These are phyloP conservation scores for Pseudozyma pruni DNA, from an alignment of 1,284 basidiomycete genomes.

Conservation along the genomic window DNA sequence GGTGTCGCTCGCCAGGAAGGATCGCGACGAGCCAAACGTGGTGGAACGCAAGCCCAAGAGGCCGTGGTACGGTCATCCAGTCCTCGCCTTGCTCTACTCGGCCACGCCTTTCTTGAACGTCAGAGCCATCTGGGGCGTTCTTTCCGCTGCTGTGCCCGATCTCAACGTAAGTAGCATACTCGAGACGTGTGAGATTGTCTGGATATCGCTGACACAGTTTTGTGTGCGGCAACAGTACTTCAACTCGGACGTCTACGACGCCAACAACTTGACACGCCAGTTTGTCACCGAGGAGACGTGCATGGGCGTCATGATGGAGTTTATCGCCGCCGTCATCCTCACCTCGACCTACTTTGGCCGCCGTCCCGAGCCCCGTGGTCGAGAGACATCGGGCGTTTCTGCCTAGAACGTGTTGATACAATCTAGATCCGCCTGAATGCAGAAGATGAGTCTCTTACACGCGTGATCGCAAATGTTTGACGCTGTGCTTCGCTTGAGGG, in stretches of 20 bases:
- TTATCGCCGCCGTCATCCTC: slow-evolving; percentile 32
- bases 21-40: not conserved
- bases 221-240: slow-evolving; percentile 15
- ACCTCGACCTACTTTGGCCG: slow-evolving; percentile 23
- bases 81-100: slow-evolving; percentile 25
- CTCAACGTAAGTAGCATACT: slow-evolving; percentile 29
- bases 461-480: no score
- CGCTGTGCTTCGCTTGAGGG: no score
- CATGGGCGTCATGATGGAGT: slow-evolving; percentile 48
- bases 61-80: slow-evolving; percentile 32
- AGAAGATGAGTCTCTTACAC: no score
- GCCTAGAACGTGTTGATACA: no score
- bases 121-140: slow-evolving; percentile 46
- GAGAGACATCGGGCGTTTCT: no score
- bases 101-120: slow-evolving; percentile 46
- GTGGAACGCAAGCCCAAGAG: slow-evolving; percentile 1
- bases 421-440: no score
- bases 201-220: not conserved
- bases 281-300: slow-evolving; percentile 33
- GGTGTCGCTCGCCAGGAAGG: not conserved
- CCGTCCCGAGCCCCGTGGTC: not conserved
- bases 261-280: slow-evolving; percentile 12
- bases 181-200: no score
- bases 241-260: slow-evolving; percentile 33
- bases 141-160: slow-evolving; percentile 17